Conservation (phyloP, 148 eudicot species). For the Rhododendron simsii region DNA sequence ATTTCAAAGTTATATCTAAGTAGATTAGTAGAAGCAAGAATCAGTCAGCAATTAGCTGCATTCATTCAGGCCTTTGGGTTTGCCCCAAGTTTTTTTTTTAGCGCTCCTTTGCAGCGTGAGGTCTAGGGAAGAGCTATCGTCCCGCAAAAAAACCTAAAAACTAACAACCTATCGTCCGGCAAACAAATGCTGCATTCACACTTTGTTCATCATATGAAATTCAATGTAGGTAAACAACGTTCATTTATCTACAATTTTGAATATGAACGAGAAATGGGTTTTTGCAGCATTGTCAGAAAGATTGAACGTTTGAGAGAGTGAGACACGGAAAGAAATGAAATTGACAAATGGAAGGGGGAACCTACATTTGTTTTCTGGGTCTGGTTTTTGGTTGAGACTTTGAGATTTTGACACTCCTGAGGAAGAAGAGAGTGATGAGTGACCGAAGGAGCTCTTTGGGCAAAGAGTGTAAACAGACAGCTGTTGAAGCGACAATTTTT, state of each 20-base stretch:
- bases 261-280: background rate
- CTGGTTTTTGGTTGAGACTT: background rate
- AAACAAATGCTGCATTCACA: background rate
- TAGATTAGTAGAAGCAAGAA: slow-evolving; percentile 11
- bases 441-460: background rate
- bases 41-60: slow-evolving; percentile 7
- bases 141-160: too few species aligned
- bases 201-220: background rate
- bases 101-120: too few species aligned
- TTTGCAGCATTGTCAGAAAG: background rate
- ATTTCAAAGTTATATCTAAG: background rate
- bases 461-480: background rate
- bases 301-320: background rate
- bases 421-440: background rate
- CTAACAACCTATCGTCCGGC: background rate
- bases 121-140: too few species aligned
- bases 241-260: background rate
- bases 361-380: background rate
- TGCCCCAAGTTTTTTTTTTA: too few species aligned
- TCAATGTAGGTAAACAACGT: background rate
- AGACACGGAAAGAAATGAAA: background rate
- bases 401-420: background rate
- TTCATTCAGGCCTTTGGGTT: background rate
- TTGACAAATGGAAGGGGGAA: background rate
- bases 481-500: background rate